Evolutionary conservation across 495 filamentous ascomycete species (phyloP).

Genomic region (Xylaria scruposa): DNA sequence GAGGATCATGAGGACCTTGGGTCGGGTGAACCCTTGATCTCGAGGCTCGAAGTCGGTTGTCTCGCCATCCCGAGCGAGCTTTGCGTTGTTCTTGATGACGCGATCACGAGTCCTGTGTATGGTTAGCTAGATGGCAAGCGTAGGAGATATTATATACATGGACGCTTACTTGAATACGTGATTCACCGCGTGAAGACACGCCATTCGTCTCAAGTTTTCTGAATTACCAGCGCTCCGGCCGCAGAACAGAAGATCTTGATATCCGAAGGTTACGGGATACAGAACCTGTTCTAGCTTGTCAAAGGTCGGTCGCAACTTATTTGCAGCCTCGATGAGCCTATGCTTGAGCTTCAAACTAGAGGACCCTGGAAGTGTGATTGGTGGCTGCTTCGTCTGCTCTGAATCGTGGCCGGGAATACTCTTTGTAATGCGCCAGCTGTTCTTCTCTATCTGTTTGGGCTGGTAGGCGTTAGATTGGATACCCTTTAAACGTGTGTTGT

Average conservation of each 20-base stretch:
- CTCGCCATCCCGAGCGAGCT: constrained; percentile 62
- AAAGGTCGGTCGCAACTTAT: constrained; percentile 48
- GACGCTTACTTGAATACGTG: constrained; percentile 77
- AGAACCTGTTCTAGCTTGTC: constrained; percentile 58
- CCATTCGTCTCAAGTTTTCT: constrained; percentile 68
- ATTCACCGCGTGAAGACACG: constrained; percentile 86
- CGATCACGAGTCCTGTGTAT: constrained; percentile 76
- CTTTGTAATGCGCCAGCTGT: constrained; percentile 49
- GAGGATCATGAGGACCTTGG: constrained; percentile 87
- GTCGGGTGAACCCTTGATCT: constrained; percentile 95
- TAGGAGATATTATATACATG: background rate
- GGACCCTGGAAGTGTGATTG: constrained; percentile 42
- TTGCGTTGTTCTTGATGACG: constrained; percentile 89
- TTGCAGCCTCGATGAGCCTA: constrained; percentile 45
- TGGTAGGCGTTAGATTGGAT: constrained; percentile 69
- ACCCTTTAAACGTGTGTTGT: constrained; percentile 56
- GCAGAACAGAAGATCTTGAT: constrained; percentile 81
- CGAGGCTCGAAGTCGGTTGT: constrained; percentile 75
- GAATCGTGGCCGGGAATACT: constrained; percentile 43
- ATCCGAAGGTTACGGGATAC: constrained; percentile 71
- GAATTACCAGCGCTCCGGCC: constrained; percentile 71
- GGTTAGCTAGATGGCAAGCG: constrained; percentile 22
- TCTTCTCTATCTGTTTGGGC: constrained; percentile 51
- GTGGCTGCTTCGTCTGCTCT: constrained; percentile 31
- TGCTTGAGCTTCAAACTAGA: constrained; percentile 68